Percentiles rank a stretch among this genome's conserved stretches.
Evolutionary conservation across 2,329 filamentous ascomycete species (phyloP).

Genomic region (Clathrospora elynae): DNA sequence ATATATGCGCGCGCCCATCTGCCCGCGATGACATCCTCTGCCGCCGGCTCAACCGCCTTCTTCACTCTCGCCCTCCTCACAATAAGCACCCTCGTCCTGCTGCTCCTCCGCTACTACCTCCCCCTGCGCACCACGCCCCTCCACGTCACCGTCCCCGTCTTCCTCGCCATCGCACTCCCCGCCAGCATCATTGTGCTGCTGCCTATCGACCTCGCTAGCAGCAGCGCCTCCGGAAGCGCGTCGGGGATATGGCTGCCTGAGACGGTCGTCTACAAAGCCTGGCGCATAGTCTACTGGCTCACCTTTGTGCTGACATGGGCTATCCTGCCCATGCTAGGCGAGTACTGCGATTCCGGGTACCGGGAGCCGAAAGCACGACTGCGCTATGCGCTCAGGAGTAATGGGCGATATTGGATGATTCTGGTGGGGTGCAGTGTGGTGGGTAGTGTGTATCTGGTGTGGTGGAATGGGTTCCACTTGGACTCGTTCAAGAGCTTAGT

Average conservation of each 20-base stretch:
- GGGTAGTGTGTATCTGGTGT: slow-evolving; percentile 81
- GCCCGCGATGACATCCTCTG: slow-evolving; percentile 57
- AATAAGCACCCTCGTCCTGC: slow-evolving; percentile 76
- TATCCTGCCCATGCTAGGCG: slow-evolving; percentile 88
- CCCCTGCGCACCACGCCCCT: slow-evolving; percentile 88
- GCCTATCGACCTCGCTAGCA: slow-evolving; percentile 93
- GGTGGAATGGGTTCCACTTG: slow-evolving; percentile 74
- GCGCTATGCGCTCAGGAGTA: slow-evolving; percentile 82
- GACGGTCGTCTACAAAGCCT: slow-evolving; percentile 78
- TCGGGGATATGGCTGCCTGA: slow-evolving; percentile 87
- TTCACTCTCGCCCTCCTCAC: slow-evolving; percentile 71
- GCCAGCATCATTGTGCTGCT: slow-evolving; percentile 90
- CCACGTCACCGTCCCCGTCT: slow-evolving; percentile 89
- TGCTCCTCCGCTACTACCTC: slow-evolving; percentile 87
- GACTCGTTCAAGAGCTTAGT: slow-evolving; percentile 78
- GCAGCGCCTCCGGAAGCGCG: slow-evolving; percentile 70
- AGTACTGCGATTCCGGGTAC: slow-evolving; percentile 94
- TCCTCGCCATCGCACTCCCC: slow-evolving; percentile 92
- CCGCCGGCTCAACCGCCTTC: slow-evolving; percentile 81
- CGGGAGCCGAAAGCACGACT: slow-evolving; percentile 81
- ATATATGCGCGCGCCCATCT: slow-evolving; percentile 16
- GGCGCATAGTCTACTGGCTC: slow-evolving; percentile 96
- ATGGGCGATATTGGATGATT: slow-evolving; percentile 86
- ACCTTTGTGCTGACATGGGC: slow-evolving; percentile 95
- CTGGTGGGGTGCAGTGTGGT: slow-evolving; percentile 71